Evolutionary conservation across 2,329 filamentous ascomycete species (phyloP).

Genomic region (Aspergillus arachidicola): DNA sequence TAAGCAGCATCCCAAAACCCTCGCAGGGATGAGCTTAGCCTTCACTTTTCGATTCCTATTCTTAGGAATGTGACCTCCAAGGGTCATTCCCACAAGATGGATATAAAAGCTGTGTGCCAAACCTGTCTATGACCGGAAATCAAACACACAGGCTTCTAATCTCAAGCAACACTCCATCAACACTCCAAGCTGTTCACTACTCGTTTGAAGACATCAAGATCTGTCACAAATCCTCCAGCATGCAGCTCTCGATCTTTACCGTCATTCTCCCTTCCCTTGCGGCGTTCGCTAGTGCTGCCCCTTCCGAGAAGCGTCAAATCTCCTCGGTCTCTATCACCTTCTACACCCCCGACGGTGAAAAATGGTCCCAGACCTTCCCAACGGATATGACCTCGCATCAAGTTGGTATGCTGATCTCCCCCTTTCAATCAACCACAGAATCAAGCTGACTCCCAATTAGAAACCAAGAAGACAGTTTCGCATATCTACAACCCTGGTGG

Average conservation of each 20-base stretch:
- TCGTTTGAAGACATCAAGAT: neutral
- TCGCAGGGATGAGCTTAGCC: neutral
- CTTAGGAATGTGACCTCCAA: neutral
- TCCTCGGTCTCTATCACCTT: neutral
- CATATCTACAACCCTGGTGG: slow-evolving; percentile 12
- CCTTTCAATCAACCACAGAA: too few species aligned
- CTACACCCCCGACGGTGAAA: neutral
- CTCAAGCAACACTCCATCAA: neutral
- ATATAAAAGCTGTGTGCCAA: neutral
- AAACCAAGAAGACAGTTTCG: neutral
- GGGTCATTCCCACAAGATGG: neutral
- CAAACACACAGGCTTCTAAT: neutral
- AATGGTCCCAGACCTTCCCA: slow-evolving; percentile 1
- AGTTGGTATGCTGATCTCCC: neutral
- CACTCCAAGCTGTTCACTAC: neutral
- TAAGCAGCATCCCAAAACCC: neutral
- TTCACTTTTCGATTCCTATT: neutral
- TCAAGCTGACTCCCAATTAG: neutral
- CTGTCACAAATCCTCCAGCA: neutral
- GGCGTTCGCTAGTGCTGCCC: neutral
- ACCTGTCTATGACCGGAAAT: neutral
- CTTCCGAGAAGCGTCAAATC: slow-evolving; percentile 9
- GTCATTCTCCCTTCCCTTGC: neutral
- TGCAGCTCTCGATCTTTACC: neutral
- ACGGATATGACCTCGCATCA: neutral